These are phyloP conservation scores for Russula ochroleuca DNA, from an alignment of 768 basidiomycete genomes.

Conservation along the genomic window DNA sequence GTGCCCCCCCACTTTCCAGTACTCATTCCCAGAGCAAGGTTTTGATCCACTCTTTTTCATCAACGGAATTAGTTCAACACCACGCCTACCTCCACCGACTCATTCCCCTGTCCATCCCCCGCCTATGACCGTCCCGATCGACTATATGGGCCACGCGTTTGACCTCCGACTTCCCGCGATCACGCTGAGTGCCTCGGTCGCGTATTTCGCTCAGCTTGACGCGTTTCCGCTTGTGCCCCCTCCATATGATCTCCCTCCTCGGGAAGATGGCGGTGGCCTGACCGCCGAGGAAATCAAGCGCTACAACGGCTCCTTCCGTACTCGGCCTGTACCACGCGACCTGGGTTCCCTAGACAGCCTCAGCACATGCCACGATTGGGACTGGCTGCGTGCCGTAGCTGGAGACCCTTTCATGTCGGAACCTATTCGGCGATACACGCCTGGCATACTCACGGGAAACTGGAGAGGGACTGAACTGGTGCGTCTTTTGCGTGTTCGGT, in stretches of 20 bases:
- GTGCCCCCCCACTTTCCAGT: slow-evolving; percentile 9
- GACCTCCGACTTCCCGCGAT: slow-evolving; percentile 20
- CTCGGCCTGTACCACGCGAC: slow-evolving; percentile 12
- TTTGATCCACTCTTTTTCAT: slow-evolving; percentile 17
- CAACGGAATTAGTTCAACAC: background rate
- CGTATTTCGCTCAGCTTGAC: slow-evolving; percentile 23
- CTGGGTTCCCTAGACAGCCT: background rate
- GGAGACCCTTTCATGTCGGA: slow-evolving; percentile 7
- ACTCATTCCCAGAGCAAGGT: slow-evolving; percentile 22
- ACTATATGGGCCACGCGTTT: slow-evolving; percentile 14
- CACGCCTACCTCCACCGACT: background rate
- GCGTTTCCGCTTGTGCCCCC: background rate
- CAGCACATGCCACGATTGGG: slow-evolving; percentile 7
- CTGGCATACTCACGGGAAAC: slow-evolving; percentile 16
- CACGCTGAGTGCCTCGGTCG: slow-evolving; percentile 19
- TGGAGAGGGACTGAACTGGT: slow-evolving; percentile 19
- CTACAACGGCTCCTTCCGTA: slow-evolving; percentile 14
- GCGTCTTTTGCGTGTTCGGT: slow-evolving; percentile 14
- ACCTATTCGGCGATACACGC: slow-evolving; percentile 6
- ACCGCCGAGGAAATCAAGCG: slow-evolving; percentile 20
- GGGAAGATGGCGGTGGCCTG: background rate
- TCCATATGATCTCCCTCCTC: background rate
- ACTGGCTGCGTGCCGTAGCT: slow-evolving; percentile 20
- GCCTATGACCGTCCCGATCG: slow-evolving; percentile 9
- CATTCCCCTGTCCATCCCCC: slow-evolving; percentile 3